These are phyloP conservation scores for Tolypocladium album DNA, from an alignment of 2,329 filamentous ascomycete genomes.

Conservation along the genomic window DNA sequence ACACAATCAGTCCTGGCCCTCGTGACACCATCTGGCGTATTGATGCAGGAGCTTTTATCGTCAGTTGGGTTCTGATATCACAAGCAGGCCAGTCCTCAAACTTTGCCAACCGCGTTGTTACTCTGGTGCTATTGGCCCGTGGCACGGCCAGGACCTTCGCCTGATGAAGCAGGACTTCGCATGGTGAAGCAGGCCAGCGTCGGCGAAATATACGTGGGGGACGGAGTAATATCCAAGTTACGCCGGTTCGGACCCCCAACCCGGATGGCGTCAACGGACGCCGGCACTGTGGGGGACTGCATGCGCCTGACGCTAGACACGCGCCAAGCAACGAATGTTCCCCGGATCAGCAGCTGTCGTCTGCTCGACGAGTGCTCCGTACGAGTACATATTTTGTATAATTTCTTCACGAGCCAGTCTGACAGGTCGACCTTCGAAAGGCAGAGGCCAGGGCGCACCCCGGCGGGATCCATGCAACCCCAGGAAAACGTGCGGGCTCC, in stretches of 20 bases:
- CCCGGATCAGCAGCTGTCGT: background rate
- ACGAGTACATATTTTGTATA: background rate
- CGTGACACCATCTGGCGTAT: background rate
- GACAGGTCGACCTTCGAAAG: background rate
- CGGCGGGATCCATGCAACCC: background rate
- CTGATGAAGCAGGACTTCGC: too few relatives aligned
- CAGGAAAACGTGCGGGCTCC: background rate
- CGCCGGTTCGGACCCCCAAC: background rate
- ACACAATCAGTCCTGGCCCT: background rate
- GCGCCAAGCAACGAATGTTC: background rate
- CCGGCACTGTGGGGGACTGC: background rate
- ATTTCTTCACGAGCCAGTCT: background rate
- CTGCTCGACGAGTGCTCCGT: too few relatives aligned
- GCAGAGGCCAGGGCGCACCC: background rate
- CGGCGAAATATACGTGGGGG: background rate
- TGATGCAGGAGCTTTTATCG: background rate
- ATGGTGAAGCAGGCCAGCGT: too few relatives aligned
- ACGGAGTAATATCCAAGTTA: background rate
- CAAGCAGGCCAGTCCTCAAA: too few relatives aligned
- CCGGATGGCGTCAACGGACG: background rate
- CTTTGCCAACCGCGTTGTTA: too few relatives aligned
- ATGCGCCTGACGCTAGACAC: background rate
- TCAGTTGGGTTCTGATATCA: too few relatives aligned
- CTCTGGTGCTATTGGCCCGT: too few relatives aligned
- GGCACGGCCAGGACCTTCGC: too few relatives aligned